Percentiles rank a stretch among this genome's conserved stretches.
Conservation (phyloP, 2,329 filamentous ascomycete species). For the Xylariaceae sp. region DNA sequence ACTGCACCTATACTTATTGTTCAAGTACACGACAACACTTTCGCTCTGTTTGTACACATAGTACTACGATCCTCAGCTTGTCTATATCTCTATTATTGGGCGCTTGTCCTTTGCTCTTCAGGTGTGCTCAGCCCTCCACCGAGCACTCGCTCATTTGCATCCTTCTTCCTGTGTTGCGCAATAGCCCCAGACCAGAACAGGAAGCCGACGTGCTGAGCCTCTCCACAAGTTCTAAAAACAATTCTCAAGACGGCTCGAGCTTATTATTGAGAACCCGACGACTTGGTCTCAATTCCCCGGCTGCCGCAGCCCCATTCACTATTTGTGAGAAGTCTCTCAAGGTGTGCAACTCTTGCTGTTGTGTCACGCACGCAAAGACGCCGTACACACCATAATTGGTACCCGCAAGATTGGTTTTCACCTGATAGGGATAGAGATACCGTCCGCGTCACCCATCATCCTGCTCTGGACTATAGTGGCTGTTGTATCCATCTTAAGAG, state of each 20-base stretch:
- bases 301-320: neutral
- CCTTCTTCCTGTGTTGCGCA: slow-evolving; percentile 1
- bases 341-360: neutral
- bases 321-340: neutral
- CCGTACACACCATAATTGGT: slow-evolving; percentile 7
- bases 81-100: too few relatives aligned
- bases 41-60: too few relatives aligned
- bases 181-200: slow-evolving; percentile 21
- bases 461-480: slow-evolving; percentile 16
- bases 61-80: too few relatives aligned
- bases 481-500: slow-evolving; percentile 17
- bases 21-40: too few relatives aligned
- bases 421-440: slow-evolving; percentile 6
- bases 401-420: neutral
- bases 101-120: slow-evolving; percentile 2
- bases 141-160: slow-evolving; percentile 11
- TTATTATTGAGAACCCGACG: neutral
- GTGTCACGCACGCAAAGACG: slow-evolving; percentile 21
- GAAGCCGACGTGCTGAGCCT: slow-evolving; percentile 18
- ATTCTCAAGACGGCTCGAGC: neutral
- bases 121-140: neutral
- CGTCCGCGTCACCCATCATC: slow-evolving; percentile 19
- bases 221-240: slow-evolving; percentile 26
- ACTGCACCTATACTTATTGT: too few relatives aligned
- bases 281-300: slow-evolving; percentile 2